phyloP scores from a whole-genome alignment of 768 basidiomycete species.

The Pseudohyphozyma bogoriensis region DNA sequence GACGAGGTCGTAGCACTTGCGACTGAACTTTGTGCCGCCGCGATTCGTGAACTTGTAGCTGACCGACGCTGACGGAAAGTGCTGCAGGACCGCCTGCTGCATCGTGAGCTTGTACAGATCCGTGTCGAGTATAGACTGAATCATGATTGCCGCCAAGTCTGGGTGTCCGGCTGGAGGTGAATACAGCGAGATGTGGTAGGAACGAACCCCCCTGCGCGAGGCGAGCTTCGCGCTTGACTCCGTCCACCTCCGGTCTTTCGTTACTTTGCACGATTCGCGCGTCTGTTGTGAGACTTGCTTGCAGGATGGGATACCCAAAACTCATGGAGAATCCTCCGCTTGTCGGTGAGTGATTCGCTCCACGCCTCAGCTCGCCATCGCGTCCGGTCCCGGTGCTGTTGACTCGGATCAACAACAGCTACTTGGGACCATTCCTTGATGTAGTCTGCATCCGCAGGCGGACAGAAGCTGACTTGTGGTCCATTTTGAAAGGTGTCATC shows the following conservation, averaged over 20 bases:
- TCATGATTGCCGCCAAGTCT: not conserved
- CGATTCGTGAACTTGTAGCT: conserved; percentile 28
- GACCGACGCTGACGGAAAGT: not conserved
- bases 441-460: too few relatives aligned
- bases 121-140: conserved; percentile 68
- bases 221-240: too few relatives aligned
- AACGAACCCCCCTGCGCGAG: too few relatives aligned
- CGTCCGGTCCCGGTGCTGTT: not conserved
- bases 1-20: conserved; percentile 53
- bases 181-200: too few relatives aligned
- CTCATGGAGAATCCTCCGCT: conserved; percentile 23
- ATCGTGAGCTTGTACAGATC: conserved; percentile 93
- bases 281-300: too few relatives aligned
- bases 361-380: not conserved
- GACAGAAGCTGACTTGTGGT: too few relatives aligned
- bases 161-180: too few relatives aligned
- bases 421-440: too few relatives aligned
- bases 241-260: too few relatives aligned
- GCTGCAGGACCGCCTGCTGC: conserved; percentile 1
- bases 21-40: conserved; percentile 8
- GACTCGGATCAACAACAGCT: conserved; percentile 18
- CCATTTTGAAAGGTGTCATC: conserved; percentile 21
- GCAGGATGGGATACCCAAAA: too few relatives aligned
- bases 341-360: conserved; percentile 10
- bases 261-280: too few relatives aligned